Evolutionary conservation across 192 early-diverging fungal species (phyloP).

Genomic region (Hyaloraphidium curvatum): DNA sequence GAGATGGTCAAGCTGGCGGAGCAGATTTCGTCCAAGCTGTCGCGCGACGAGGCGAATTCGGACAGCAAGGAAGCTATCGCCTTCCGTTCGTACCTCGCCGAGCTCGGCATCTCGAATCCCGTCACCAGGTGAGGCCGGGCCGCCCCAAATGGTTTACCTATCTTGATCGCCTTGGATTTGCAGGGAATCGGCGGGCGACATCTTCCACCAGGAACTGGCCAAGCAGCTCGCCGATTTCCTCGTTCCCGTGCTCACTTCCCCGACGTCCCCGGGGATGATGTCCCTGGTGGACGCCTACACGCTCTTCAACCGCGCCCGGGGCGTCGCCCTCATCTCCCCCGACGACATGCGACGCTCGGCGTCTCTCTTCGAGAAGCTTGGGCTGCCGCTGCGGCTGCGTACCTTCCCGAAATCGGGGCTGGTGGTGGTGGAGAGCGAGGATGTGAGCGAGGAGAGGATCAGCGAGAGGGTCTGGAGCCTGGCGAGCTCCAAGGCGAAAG

Average conservation of each 20-base stretch:
- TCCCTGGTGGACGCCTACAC: constrained; percentile 81
- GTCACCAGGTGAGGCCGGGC: constrained; percentile 50
- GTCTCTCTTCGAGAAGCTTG: constrained; percentile 37
- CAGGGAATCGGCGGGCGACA: constrained; percentile 66
- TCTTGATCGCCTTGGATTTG: not conserved
- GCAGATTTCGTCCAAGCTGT: constrained; percentile 12
- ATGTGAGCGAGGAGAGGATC: too few relatives aligned
- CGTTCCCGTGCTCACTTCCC: constrained; percentile 34
- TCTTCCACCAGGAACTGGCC: constrained; percentile 73
- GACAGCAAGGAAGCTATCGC: constrained; percentile 23
- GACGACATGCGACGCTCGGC: constrained; percentile 74
- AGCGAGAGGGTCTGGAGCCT: too few relatives aligned
- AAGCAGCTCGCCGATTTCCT: constrained; percentile 71
- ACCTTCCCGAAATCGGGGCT: too few relatives aligned
- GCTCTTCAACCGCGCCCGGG: constrained; percentile 84
- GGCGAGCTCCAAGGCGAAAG: too few relatives aligned
- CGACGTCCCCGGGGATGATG: constrained; percentile 42
- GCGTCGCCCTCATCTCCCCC: constrained; percentile 77
- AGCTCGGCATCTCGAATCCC: constrained; percentile 76
- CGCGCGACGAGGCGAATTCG: constrained; percentile 13
- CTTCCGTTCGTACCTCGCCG: constrained; percentile 52
- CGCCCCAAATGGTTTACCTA: too few relatives aligned
- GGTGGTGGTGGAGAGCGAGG: too few relatives aligned
- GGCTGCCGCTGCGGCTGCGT: too few relatives aligned
- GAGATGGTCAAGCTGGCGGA: constrained; percentile 59